Base-by-base conservation (phyloP, 2,329 filamentous ascomycete genomes). In the Aspergillus sp. region DNA sequence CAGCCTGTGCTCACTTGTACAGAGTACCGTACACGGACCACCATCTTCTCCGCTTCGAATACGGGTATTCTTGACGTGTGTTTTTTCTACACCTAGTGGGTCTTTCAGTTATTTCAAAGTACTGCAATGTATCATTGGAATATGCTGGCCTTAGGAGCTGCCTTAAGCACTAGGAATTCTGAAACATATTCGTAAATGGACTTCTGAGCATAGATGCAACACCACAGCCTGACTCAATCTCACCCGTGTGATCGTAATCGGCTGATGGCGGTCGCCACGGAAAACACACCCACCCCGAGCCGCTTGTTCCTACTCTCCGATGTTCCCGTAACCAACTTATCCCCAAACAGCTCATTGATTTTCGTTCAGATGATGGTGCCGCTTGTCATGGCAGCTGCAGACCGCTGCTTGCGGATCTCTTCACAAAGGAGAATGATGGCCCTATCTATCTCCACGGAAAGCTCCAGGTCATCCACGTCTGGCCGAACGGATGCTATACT, bases 361-460 rank as follows among this genome's bases (percentile, higher is more conserved):
- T 43, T 33, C 43, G 17, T 49, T 44, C 46, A 55, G n/a, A 31
- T 43, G 43, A 35, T 19, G 12, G 23, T 27, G n/a, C 6, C 21
- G 40, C 21, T 27, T 11, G 11, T 17, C 12, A 27, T 35, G 23
- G 45, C 39, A 31, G 49, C 41, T 3, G 56, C 51, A 27, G 44
- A n/a, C 14, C 72, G 68, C 58, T 74, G 67, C 49, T 66, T 68
- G 19, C 65, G 46, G 21, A 75, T 64, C 63, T 74, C 70, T 44
- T 68, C 61, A 17, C 63, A 60, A 31, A 76, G 67, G 3, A 69
- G 47, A 7, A 63, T 56, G 11, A 73, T 60, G 2, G 64, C 65
- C 6, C 59, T 57, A 19, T 67, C 51, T 25, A 75, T 45, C 43
- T 71, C 64, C 5, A 61, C 47, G 14, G 65, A 60, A 39, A 70